Conservation (phyloP, 768 basidiomycete species). For the Butyriboletus loyo region DNA sequence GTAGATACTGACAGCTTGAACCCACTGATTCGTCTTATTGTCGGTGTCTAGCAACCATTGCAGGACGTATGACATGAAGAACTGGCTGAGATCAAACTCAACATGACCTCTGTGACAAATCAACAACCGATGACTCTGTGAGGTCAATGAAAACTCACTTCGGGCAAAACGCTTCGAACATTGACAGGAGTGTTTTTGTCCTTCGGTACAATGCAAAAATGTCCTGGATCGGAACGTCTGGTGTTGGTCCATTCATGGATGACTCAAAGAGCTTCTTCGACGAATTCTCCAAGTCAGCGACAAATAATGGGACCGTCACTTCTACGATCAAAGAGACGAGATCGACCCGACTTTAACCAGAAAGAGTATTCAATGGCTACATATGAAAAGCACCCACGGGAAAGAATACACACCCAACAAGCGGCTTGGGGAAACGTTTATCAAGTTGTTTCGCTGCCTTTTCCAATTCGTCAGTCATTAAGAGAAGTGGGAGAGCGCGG, state of each 20-base stretch:
- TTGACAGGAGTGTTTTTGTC: conserved; percentile 68
- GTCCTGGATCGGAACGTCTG: conserved; percentile 86
- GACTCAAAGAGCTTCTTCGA: conserved; percentile 77
- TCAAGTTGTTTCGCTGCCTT: conserved; percentile 80
- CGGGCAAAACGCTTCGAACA: conserved; percentile 79
- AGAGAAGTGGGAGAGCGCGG: conserved; percentile 72
- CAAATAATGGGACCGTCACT: conserved; percentile 59
- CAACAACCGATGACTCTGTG: not conserved
- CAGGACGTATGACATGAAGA: conserved; percentile 86
- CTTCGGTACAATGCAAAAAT: conserved; percentile 84
- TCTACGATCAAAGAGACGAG: conserved; percentile 74
- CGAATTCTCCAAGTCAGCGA: conserved; percentile 64
- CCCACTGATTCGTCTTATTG: conserved; percentile 90
- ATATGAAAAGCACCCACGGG: not conserved
- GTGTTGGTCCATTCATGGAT: conserved; percentile 83
- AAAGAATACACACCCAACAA: conserved; percentile 60
- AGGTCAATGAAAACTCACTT: conserved; percentile 47
- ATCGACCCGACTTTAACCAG: conserved; percentile 58
- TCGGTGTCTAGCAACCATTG: conserved; percentile 90
- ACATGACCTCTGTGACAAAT: conserved; percentile 44
- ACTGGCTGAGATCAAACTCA: conserved; percentile 65
- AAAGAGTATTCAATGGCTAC: not conserved
- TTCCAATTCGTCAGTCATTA: conserved; percentile 88
- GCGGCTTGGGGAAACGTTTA: conserved; percentile 81
- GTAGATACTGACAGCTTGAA: conserved; percentile 66